Conservation (phyloP, 2,329 filamentous ascomycete species). For the Trichoderma harzianum region DNA sequence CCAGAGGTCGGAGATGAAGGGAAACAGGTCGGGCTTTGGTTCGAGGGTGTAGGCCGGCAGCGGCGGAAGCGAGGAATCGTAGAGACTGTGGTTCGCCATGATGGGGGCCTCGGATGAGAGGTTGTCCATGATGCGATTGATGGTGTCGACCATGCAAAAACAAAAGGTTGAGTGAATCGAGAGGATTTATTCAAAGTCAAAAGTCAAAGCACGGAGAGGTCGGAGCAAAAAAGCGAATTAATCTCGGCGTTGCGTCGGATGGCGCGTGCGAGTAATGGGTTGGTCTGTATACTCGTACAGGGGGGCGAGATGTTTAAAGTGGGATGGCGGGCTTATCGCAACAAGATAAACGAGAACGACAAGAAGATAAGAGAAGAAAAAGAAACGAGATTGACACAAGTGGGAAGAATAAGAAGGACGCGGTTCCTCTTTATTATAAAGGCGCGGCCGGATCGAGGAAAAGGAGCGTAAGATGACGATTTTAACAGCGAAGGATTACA, state of each 20-base stretch:
- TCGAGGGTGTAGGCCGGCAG: conserved; percentile 77
- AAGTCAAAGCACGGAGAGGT: background rate
- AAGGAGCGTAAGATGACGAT: conserved; percentile 13
- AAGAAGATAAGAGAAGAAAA: background rate
- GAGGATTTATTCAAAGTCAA: background rate
- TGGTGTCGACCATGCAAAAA: conserved; percentile 6
- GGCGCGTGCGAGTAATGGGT: background rate
- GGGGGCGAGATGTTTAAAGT: background rate
- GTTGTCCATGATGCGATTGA: conserved; percentile 38
- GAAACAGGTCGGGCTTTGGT: conserved; percentile 67
- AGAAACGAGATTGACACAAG: background rate
- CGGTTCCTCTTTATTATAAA: background rate
- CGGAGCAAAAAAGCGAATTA: conserved; percentile 2
- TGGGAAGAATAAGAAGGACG: background rate
- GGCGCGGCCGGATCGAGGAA: background rate
- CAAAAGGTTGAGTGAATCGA: background rate
- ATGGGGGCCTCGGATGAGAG: conserved; percentile 33
- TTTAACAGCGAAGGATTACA: background rate
- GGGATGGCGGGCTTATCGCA: background rate
- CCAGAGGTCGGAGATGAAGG: conserved; percentile 78
- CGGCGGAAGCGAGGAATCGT: conserved; percentile 66
- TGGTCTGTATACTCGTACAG: background rate
- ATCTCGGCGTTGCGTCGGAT: conserved; percentile 13
- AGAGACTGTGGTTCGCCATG: conserved; percentile 54
- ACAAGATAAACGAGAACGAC: background rate